Evolutionary conservation across 768 basidiomycete species (phyloP), one percentile per base, ranked within the genome.

Genomic region (Trametopsis cervina): DNA sequence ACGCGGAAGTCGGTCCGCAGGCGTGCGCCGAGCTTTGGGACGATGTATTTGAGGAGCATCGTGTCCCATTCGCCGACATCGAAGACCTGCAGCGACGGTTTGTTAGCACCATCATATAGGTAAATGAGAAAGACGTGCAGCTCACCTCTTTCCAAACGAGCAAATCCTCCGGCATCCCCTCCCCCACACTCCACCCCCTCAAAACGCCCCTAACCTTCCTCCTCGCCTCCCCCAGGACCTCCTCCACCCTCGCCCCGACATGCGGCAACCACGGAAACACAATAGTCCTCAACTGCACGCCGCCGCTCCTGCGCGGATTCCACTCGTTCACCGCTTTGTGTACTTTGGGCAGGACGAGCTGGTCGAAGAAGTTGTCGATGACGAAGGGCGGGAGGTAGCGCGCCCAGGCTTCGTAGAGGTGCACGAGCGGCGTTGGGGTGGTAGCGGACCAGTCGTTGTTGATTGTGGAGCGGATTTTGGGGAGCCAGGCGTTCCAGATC

Each of bases 231-330:
- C 81, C 87, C 10, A 97, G 65, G n/a, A 97, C 70, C 21, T 82
- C 82, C 43, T 97, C 92, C 52, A 91, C 67, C 44, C 93, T 70
- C 25, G 86, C 65, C 3, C 90, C 94, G 3, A 95, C 76, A 58
- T 92, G 76, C 4, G 93, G 91, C 40, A 99, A 67, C 96, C 96
- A 99, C 7, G 96, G 96, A 63, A 98, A 95, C 1, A 99, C 81
- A 40, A 99, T 75, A 1, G 77, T 71, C 41, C 86, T 89, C 42
- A 98, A 65, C 0, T 89, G 66, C 0, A 78, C 73, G 2, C 68
- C 69, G 2, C 68, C 69, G 48, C 71, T 75, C 22, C 68, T 74
- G 58, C 76, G 80, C 4, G 80, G 69, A 59, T 73, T 83, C 96
- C 96, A 99, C 43, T 89, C 83, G 3, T 80, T 75, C 26, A 97